A percentile compares a stretch with the other conserved stretches of the same genome.
These are phyloP conservation scores for Typha latifolia DNA, from an alignment of 176 grass and related monocot genomes.

Conservation along the genomic window DNA sequence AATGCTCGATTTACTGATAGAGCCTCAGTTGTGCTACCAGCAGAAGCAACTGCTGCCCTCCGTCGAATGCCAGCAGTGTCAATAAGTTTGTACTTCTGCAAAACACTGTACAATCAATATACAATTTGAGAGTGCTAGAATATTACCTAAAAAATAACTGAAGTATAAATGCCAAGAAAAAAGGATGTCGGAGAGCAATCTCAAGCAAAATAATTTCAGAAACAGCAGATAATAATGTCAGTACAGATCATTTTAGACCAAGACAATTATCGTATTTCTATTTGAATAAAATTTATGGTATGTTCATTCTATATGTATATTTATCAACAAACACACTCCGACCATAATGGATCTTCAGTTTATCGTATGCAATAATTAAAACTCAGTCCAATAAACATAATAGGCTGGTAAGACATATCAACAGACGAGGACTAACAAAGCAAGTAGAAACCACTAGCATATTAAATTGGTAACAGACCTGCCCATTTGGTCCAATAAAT, in stretches of 20 bases:
- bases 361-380: too few species aligned
- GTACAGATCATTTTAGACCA: background rate
- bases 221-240: background rate
- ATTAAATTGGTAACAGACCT: constrained; percentile 37
- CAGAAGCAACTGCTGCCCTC: constrained; percentile 74
- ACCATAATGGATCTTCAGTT: too few species aligned
- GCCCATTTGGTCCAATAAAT: constrained; percentile 60
- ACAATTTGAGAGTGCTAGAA: background rate
- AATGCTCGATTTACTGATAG: constrained; percentile 95
- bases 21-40: constrained; percentile 79
- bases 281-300: background rate
- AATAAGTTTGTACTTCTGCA: constrained; percentile 90
- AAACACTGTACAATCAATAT: background rate
- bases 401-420: background rate
- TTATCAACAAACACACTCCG: background rate
- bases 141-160: background rate
- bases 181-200: background rate
- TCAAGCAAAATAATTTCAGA: background rate
- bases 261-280: background rate
- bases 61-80: constrained; percentile 90
- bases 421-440: background rate
- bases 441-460: constrained; percentile 1
- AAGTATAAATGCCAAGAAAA: background rate
- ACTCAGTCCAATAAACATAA: background rate
- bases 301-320: background rate